phyloP scores from a whole-genome alignment of 495 filamentous ascomycete genomes.

The Staphylotrichum tortipilum region DNA sequence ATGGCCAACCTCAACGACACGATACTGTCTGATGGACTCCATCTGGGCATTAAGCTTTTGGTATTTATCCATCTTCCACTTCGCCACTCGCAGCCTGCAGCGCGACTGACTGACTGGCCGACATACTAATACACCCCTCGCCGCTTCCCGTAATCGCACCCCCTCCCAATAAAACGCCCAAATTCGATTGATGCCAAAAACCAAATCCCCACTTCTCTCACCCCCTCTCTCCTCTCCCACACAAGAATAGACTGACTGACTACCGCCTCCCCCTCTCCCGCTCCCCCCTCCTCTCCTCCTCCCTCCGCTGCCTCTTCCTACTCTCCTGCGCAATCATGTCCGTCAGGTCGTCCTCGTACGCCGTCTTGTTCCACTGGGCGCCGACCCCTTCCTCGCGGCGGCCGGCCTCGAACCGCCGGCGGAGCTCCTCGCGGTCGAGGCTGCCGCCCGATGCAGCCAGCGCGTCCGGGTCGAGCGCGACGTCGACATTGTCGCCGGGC shows the following conservation, averaged over 20 bases:
- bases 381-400: slow-evolving; percentile 57
- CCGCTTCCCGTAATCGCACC: too few species aligned
- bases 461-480: slow-evolving; percentile 76
- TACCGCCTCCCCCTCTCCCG: slow-evolving; percentile 11
- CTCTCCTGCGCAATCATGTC: slow-evolving; percentile 96
- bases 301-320: slow-evolving; percentile 76
- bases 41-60: too few species aligned
- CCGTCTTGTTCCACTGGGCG: slow-evolving; percentile 48
- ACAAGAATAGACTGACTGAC: too few species aligned
- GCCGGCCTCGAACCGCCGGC: slow-evolving; percentile 62
- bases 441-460: slow-evolving; percentile 64
- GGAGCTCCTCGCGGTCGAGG: slow-evolving; percentile 43
- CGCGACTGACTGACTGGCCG: too few species aligned
- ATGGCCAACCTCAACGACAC: too few species aligned
- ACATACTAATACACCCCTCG: too few species aligned
- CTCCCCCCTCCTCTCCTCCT: slow-evolving; percentile 62
- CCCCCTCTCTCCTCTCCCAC: not conserved
- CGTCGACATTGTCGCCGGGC: slow-evolving; percentile 88
- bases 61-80: too few species aligned
- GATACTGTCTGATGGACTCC: too few species aligned
- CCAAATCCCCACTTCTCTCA: too few species aligned
- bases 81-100: too few species aligned
- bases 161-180: too few species aligned
- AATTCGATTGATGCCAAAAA: too few species aligned
- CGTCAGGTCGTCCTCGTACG: slow-evolving; percentile 83